Evolutionary conservation across 306 rosid species (phyloP).

Genomic region (Corylus americana): DNA sequence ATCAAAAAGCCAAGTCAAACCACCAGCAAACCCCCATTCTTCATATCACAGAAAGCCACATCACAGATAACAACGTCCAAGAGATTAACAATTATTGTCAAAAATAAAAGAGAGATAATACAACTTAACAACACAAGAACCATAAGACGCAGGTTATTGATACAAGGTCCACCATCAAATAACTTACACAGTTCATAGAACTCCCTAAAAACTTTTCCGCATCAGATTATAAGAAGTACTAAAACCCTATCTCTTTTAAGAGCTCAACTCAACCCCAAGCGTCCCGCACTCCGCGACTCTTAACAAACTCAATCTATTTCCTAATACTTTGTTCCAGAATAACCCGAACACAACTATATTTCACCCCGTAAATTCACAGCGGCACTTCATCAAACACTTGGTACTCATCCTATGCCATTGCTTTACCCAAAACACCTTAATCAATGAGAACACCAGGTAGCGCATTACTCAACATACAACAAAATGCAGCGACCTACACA

Average conservation of each 20-base stretch:
- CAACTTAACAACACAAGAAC: neutral
- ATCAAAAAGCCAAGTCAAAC: neutral
- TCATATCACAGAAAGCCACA: neutral
- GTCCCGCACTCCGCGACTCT: neutral
- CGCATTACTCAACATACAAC: too few species aligned
- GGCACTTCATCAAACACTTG: neutral
- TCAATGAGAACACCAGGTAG: too few species aligned
- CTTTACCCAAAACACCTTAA: neutral
- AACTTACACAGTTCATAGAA: neutral
- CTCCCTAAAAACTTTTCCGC: neutral
- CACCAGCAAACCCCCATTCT: neutral
- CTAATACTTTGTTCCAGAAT: neutral
- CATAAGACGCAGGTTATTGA: neutral
- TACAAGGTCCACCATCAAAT: neutral
- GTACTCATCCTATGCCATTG: neutral
- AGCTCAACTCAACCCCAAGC: neutral
- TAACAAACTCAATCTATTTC: neutral
- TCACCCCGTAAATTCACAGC: neutral
- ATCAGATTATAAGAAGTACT: neutral
- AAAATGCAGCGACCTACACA: too few species aligned
- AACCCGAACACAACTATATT: neutral
- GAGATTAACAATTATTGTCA: neutral
- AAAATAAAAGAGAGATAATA: neutral
- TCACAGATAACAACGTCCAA: neutral
- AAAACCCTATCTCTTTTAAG: neutral